Percentiles rank a stretch among this genome's conserved stretches.
Conservation (phyloP, 2,329 filamentous ascomycete species). For the Malbranchea cinnamomea region DNA sequence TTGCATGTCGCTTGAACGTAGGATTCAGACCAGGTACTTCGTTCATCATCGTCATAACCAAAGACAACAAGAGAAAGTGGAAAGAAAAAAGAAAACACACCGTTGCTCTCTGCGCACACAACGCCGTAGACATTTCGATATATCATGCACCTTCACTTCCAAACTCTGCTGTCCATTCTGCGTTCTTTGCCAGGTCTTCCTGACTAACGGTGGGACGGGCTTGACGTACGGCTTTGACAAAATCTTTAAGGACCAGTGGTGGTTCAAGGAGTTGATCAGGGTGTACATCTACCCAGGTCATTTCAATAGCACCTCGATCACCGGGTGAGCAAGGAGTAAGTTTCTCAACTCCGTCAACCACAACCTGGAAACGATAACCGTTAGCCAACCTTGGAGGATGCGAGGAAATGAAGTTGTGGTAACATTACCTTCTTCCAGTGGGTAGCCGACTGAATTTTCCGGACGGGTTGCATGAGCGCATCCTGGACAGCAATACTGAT, state of each 20-base stretch:
- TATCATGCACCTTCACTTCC: constrained; percentile 65
- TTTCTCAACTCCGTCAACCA: constrained; percentile 45
- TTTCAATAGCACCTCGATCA: constrained; percentile 70
- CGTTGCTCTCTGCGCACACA: not conserved
- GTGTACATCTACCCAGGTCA: constrained; percentile 82
- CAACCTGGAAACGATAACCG: constrained; percentile 38
- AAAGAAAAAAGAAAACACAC: not conserved
- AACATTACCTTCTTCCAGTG: constrained; percentile 77
- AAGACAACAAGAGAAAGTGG: constrained; percentile 3
- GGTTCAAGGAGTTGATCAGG: constrained; percentile 77
- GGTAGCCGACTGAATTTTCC: constrained; percentile 92
- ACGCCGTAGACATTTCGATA: not conserved
- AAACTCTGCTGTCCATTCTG: constrained; percentile 93
- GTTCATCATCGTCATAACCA: no score
- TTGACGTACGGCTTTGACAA: constrained; percentile 77
- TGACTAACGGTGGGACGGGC: constrained; percentile 80
- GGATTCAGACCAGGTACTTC: no score
- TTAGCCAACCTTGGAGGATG: not conserved
- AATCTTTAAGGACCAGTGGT: constrained; percentile 75
- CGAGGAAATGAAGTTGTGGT: not conserved
- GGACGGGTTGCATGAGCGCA: constrained; percentile 90
- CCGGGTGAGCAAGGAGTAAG: constrained; percentile 85
- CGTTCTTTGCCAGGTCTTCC: constrained; percentile 68
- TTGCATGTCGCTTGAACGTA: no score
- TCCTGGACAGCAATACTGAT: constrained; percentile 92